phyloP scores from a whole-genome alignment of 2,329 filamentous ascomycete species.

The Knoxdaviesia capensis region DNA sequence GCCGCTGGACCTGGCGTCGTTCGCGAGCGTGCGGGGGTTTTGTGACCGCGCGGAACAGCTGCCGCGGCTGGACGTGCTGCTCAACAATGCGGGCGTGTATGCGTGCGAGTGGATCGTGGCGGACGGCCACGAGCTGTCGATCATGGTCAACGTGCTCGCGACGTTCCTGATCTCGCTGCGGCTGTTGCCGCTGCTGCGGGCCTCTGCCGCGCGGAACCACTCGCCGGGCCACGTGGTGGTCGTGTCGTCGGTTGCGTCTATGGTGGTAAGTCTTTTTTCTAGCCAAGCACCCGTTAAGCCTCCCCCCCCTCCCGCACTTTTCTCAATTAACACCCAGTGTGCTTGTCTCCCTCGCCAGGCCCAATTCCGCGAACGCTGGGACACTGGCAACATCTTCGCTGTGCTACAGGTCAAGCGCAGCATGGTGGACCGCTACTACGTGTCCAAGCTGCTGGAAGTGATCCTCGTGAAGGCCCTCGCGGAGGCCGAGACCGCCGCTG shows the following conservation, averaged over 20 bases:
- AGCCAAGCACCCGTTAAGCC: too few species aligned
- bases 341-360: slow-evolving; percentile 11
- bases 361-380: slow-evolving; percentile 8
- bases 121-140: slow-evolving; percentile 20
- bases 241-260: too few species aligned
- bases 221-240: too few species aligned
- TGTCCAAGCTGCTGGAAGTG: slow-evolving; percentile 14
- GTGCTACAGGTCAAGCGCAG: slow-evolving; percentile 10
- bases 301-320: slow-evolving; percentile 16
- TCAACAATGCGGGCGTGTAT: slow-evolving; percentile 18
- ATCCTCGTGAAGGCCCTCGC: slow-evolving; percentile 14
- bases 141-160: slow-evolving; percentile 25
- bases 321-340: slow-evolving; percentile 16
- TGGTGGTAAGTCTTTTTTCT: too few species aligned
- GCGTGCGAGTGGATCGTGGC: slow-evolving; percentile 6
- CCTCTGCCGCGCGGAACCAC: slow-evolving; percentile 13
- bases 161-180: slow-evolving; percentile 22
- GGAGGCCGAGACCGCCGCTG: background rate
- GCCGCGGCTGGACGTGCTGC: slow-evolving; percentile 19
- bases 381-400: slow-evolving; percentile 10
- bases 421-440: slow-evolving; percentile 8
- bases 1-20: slow-evolving; percentile 20
- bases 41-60: slow-evolving; percentile 11
- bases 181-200: slow-evolving; percentile 20
- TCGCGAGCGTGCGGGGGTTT: slow-evolving; percentile 16